Evolutionary conservation across 1,284 basidiomycete genomes (phyloP), one percentile per base, ranked within the genome.

Genomic region (Ceraceosorus guamensis): DNA sequence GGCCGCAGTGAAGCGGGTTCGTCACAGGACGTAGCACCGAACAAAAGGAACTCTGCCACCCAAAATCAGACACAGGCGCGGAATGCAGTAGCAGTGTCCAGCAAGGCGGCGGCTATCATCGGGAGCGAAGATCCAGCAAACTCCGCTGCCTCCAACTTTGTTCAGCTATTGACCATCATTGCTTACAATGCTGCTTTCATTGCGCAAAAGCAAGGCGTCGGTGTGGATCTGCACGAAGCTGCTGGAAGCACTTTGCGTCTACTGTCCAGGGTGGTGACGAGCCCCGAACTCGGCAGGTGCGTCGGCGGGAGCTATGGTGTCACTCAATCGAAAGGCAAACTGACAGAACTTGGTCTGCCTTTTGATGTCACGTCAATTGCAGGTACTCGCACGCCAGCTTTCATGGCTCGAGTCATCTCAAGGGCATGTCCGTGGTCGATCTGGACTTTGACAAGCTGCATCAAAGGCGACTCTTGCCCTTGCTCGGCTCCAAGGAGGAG

Each of bases 111-210:
- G 49, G 2, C 44, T 43, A 24, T 31, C n/a, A n/a, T n/a, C n/a
- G n/a, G n/a, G n/a, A n/a, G n/a, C 18, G 46, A 5, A 16, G 46
- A 34, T 43, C 48, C 61, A 8, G 55, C 41, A 34, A 53, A 50
- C 10, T 56, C 63, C 24, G 60, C 61, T 3, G 66, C 64, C 18
- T 55, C 57, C 45, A 61, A 62, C 14, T 70, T 68, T 45, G 53
- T 61, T 32, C 55, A 62, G 34, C 66, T 63, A 14, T 57, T 70
- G 13, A 59, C 62, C 45, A 70, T 68, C 66, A 58, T 70, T 5
- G 59, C 55, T 45, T 70, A 70, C 55, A 52, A 68, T 35, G 60
- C 58, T 1, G 68, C 65, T 47, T 70, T 67, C 39, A 56, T 70
- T 7, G 66, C 68, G 1, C 50, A 59, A 6, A 62, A 56, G 53